Evolutionary conservation across 495 filamentous ascomycete genomes (phyloP).

Genomic region (Trichoderma asperelloides): DNA sequence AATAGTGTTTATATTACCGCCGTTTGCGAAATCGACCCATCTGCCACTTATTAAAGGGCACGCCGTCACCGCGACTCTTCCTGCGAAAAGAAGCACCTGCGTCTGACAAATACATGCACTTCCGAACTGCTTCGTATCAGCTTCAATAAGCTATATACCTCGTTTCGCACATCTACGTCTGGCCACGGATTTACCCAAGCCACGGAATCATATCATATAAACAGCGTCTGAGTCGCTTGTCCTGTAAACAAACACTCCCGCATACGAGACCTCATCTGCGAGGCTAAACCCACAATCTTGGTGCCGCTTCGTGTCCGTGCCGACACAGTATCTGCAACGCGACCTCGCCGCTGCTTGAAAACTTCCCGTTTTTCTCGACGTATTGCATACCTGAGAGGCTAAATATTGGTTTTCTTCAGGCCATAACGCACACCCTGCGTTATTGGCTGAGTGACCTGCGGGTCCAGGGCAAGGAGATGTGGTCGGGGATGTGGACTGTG

Average conservation of each 20-base stretch:
- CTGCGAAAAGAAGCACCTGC: neutral
- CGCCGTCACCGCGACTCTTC: neutral
- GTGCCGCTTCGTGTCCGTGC: neutral
- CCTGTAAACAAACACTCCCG: neutral
- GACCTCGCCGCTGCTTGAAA: neutral
- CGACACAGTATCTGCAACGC: neutral
- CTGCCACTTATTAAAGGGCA: neutral
- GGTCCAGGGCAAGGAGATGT: conserved; percentile 5
- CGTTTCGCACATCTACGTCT: neutral
- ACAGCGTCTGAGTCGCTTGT: neutral
- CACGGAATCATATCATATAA: neutral
- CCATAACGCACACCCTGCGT: neutral
- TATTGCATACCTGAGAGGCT: neutral
- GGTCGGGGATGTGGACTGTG: neutral
- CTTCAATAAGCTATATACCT: neutral
- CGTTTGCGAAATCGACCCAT: too few relatives aligned
- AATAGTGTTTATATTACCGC: too few relatives aligned
- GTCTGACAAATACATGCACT: neutral
- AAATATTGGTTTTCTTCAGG: neutral
- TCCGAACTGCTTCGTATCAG: neutral
- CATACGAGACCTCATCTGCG: neutral
- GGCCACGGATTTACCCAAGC: neutral
- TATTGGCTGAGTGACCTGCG: neutral
- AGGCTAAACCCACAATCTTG: neutral
- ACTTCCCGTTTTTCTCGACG: neutral